Base-by-base conservation (phyloP, 2,329 filamentous ascomycete genomes). In the Phialophora macrospora region DNA sequence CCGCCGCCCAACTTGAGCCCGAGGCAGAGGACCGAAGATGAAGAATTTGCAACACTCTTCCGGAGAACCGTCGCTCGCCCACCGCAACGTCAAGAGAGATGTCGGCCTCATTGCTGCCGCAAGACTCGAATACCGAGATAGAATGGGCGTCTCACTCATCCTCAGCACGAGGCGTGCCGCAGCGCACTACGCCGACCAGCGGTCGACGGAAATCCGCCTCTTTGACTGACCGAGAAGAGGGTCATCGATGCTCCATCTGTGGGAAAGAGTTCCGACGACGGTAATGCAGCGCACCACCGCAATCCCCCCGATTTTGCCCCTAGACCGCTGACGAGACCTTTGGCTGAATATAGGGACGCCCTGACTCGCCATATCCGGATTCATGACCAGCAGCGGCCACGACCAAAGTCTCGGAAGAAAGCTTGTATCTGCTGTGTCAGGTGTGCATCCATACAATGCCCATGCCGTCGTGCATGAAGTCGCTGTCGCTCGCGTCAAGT, bases 371-470 rank as follows among this genome's bases (percentile, higher is more conserved):
- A 54, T 6, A 30, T 14, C 9, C 51, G 26, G 26, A 28, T 54
- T 28, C 51, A 54, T 30, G 51, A 54, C 26, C 14, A 8, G 20
- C 20, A 30, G 14, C 51, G 51, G 51, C 26, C 51, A 54, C 8
- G 20, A 2, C 20, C 51, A 28, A 54, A 54, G 26, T 48, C 44
- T 48, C 44, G 44, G 22, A 48, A 48, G 44, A 48, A 11, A 48
- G 44, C 44, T 48, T 48, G 44, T 48, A n/a, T 48, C 22, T 48
- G n/a, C 44, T 48, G 44, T 48, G 44, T 48, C 44, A 48, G 44
- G 44, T 48, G 51, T 54, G 51, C 6, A 54, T 4, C 51, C 24
- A 54, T 54, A 3, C 20, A 30, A 54, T 54, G 3, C 51, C 26
- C 51, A 48, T 48, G 17, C 20, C 11, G 44, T 48, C 6, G 44